Evolutionary conservation across 208 protist species (phyloP).

Genomic region (Leishmania mexicana): DNA sequence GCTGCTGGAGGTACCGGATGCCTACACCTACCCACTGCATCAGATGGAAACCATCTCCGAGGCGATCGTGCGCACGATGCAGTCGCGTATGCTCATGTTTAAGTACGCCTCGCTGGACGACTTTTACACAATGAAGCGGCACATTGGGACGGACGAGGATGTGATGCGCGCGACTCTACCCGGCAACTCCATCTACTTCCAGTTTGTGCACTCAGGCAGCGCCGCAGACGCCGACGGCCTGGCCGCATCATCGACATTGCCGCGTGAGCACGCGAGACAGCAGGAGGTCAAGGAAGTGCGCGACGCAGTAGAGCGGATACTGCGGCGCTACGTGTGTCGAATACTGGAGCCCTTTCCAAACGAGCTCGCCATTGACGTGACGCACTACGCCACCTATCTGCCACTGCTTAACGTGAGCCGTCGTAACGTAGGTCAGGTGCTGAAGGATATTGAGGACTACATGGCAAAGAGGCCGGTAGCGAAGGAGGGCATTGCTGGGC

Average conservation of each 20-base stretch:
- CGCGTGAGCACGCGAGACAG: background rate
- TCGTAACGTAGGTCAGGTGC: constrained; percentile 39
- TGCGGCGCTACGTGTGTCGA: constrained; percentile 41
- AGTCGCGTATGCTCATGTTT: constrained; percentile 46
- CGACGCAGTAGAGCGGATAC: constrained; percentile 27
- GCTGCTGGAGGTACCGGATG: constrained; percentile 26
- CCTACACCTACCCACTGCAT: constrained; percentile 45
- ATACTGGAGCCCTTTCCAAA: constrained; percentile 40
- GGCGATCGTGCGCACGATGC: constrained; percentile 40
- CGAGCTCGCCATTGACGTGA: constrained; percentile 58
- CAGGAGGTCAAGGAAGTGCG: constrained; percentile 17
- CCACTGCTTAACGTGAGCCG: constrained; percentile 31
- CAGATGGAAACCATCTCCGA: constrained; percentile 48
- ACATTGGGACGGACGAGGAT: constrained; percentile 33
- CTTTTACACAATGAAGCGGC: constrained; percentile 13
- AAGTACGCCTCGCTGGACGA: constrained; percentile 35
- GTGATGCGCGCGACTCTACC: constrained; percentile 2
- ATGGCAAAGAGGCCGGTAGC: constrained; percentile 22
- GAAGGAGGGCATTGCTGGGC: constrained; percentile 26
- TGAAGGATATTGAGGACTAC: constrained; percentile 28
- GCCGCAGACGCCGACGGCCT: background rate
- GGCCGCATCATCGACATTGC: background rate
- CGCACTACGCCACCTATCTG: constrained; percentile 44
- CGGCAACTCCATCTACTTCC: constrained; percentile 8
- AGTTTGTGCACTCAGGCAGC: constrained; percentile 8